phyloP scores from a whole-genome alignment of 208 protist genomes.

The Trypanosoma mega region DNA sequence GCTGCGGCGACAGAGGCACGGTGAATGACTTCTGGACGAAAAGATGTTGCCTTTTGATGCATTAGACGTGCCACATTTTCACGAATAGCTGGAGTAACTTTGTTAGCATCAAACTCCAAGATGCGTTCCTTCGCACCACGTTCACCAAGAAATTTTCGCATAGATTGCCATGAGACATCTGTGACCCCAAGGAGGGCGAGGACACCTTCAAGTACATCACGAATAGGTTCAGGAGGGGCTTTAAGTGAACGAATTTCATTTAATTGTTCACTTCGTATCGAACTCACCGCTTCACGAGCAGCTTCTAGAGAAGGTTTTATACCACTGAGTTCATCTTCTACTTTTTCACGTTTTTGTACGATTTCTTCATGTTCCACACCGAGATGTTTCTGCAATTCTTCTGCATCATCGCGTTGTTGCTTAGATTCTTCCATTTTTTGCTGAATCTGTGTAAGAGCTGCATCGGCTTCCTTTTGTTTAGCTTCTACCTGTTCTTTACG shows the following conservation, averaged over 20 bases:
- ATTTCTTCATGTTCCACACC: constrained; percentile 91
- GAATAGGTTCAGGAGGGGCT: constrained; percentile 93
- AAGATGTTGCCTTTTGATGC: constrained; percentile 85
- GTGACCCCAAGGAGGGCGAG: constrained; percentile 94
- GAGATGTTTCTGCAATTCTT: constrained; percentile 84
- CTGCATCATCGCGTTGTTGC: constrained; percentile 90
- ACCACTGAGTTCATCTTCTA: constrained; percentile 91
- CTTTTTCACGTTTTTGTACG: constrained; percentile 62
- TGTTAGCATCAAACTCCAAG: constrained; percentile 95
- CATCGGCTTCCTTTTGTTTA: constrained; percentile 94
- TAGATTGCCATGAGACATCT: constrained; percentile 96
- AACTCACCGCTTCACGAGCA: constrained; percentile 93
- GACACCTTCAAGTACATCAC: constrained; percentile 96
- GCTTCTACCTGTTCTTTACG: constrained; percentile 89
- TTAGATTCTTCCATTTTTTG: constrained; percentile 93
- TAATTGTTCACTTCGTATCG: constrained; percentile 92
- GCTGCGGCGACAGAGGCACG: constrained; percentile 92
- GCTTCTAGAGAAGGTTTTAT: constrained; percentile 95
- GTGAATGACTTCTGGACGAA: constrained; percentile 91
- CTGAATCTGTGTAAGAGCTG: constrained; percentile 94
- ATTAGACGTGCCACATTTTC: constrained; percentile 86
- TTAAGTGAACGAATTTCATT: constrained; percentile 96
- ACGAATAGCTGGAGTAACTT: constrained; percentile 81
- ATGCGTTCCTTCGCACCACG: constrained; percentile 94
- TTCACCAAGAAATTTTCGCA: constrained; percentile 95